Evolutionary conservation across 805 yeast genomes (phyloP).

Genomic region (Isabelozyma heimii): DNA sequence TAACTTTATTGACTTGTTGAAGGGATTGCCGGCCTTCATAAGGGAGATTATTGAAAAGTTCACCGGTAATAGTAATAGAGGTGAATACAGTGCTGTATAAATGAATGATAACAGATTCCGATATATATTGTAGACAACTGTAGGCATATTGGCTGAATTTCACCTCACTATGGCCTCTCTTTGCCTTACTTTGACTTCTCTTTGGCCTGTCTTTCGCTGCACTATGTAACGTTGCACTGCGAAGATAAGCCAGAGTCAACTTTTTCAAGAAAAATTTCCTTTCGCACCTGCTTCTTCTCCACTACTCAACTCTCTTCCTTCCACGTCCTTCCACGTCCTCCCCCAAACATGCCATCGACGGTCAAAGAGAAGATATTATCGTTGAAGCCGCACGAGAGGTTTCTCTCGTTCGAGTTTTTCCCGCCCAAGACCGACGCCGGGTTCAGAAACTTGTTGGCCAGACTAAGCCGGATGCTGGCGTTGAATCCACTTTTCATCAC

Average conservation of each 20-base stretch:
- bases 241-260: background rate
- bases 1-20: slow-evolving; percentile 53
- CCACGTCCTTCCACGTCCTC: background rate
- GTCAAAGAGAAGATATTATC: slow-evolving; percentile 52
- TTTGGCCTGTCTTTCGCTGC: no score
- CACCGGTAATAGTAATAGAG: slow-evolving; percentile 62
- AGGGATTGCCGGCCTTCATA: slow-evolving; percentile 62
- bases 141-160: no score
- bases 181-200: no score
- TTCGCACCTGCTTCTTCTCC: background rate
- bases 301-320: background rate
- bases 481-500: slow-evolving; percentile 88
- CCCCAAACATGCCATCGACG: slow-evolving; percentile 14
- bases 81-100: slow-evolving; percentile 92
- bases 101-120: background rate
- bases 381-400: slow-evolving; percentile 52
- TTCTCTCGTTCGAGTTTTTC: slow-evolving; percentile 89
- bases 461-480: slow-evolving; percentile 85
- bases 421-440: slow-evolving; percentile 97
- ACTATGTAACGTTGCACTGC: background rate
- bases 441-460: slow-evolving; percentile 74
- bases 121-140: no score
- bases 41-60: slow-evolving; percentile 67
- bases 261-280: slow-evolving; percentile 1
- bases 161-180: no score